Evolutionary conservation across 148 eudicot species (phyloP).

Genomic region (Agrostemma githago): DNA sequence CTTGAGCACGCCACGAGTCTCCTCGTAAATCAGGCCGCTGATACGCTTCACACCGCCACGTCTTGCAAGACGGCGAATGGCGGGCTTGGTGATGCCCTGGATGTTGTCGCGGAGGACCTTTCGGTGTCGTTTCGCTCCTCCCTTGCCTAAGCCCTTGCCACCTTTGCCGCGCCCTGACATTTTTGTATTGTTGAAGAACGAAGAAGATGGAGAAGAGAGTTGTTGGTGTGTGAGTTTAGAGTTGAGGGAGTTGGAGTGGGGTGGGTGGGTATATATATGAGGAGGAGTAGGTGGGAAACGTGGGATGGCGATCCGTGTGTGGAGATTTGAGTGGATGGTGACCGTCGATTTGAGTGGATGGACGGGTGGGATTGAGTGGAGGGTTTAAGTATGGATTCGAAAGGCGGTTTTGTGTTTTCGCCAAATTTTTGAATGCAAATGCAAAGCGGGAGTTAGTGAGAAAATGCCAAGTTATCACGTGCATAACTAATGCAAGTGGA

Average conservation of each 20-base stretch:
- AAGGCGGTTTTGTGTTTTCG: neutral
- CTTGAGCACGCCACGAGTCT: conserved; percentile 12
- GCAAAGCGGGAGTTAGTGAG: neutral
- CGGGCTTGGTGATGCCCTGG: conserved; percentile 30
- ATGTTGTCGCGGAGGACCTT: conserved; percentile 29
- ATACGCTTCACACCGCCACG: conserved; percentile 27
- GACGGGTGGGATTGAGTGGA: neutral
- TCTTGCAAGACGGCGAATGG: conserved; percentile 22
- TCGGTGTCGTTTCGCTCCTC: conserved; percentile 30
- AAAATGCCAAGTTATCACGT: too few relatives aligned
- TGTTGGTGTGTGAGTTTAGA: neutral
- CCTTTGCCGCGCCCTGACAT: conserved; percentile 35
- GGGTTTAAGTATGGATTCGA: neutral
- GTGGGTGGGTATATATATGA: neutral
- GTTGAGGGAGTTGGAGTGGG: neutral
- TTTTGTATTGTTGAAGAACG: neutral
- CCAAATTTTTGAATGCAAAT: neutral
- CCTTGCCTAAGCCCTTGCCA: conserved; percentile 28
- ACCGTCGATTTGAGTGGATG: neutral
- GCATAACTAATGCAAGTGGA: too few relatives aligned
- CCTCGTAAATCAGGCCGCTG: conserved; percentile 26
- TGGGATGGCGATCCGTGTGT: neutral
- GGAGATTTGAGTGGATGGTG: neutral
- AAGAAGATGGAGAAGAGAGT: neutral
- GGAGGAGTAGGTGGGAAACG: neutral